Conservation (phyloP, 306 rosid genomes). For the Vigna unguiculata region DNA sequence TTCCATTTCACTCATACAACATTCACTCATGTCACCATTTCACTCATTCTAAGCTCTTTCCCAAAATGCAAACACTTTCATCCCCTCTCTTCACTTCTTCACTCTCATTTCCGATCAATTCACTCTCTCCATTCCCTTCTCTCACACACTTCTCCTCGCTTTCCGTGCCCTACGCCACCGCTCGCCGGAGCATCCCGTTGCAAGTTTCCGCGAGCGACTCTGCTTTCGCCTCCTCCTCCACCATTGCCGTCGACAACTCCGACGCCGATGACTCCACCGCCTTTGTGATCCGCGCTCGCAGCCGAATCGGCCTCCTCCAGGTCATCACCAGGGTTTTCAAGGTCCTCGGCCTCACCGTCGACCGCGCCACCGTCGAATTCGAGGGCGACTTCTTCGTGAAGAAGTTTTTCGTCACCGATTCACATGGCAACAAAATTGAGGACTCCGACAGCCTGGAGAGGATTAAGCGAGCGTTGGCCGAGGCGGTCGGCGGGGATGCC, state of each 20-base stretch:
- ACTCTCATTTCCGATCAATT: slow-evolving; percentile 1
- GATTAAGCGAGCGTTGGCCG: slow-evolving; percentile 68
- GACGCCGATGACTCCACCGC: slow-evolving; percentile 50
- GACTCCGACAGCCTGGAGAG: slow-evolving; percentile 57
- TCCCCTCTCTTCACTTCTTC: slow-evolving; percentile 42
- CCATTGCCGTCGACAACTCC: slow-evolving; percentile 56
- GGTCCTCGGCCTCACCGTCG: slow-evolving; percentile 70
- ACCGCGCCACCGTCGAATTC: slow-evolving; percentile 69
- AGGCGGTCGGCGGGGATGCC: slow-evolving; percentile 52
- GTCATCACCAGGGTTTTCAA: slow-evolving; percentile 70
- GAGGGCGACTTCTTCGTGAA: slow-evolving; percentile 65
- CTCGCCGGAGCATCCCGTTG: slow-evolving; percentile 21
- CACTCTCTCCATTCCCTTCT: slow-evolving; percentile 40
- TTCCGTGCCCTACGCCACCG: slow-evolving; percentile 5
- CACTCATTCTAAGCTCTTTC: background rate
- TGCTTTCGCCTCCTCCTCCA: slow-evolving; percentile 39
- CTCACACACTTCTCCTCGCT: slow-evolving; percentile 3
- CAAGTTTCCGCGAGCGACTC: slow-evolving; percentile 51
- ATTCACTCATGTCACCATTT: background rate
- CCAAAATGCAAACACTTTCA: slow-evolving; percentile 57
- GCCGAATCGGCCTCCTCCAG: slow-evolving; percentile 74
- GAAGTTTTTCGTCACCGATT: slow-evolving; percentile 68
- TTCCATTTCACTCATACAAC: background rate
- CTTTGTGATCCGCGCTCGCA: slow-evolving; percentile 68
- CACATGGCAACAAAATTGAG: slow-evolving; percentile 63